Conservation (phyloP, 2,329 filamentous ascomycete genomes). For the Hypoxylon sp. region DNA sequence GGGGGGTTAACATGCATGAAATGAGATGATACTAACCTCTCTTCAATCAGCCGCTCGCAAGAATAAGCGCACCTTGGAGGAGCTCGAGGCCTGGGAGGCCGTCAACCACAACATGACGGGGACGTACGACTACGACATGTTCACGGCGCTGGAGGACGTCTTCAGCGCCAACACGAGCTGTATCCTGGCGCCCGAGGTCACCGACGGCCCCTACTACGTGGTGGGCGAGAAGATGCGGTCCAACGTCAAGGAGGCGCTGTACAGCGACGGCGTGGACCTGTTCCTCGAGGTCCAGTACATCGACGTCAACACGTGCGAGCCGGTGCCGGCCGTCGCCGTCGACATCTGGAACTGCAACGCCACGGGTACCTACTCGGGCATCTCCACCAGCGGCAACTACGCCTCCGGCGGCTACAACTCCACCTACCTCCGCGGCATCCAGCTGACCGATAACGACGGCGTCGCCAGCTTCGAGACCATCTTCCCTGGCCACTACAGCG, state of each 20-base stretch:
- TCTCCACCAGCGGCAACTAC: slow-evolving; percentile 46
- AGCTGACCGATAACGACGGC: slow-evolving; percentile 59
- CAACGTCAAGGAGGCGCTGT: slow-evolving; percentile 57
- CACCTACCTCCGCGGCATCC: slow-evolving; percentile 63
- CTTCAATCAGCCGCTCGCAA: slow-evolving; percentile 46
- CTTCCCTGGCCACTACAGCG: slow-evolving; percentile 58
- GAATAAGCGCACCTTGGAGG: slow-evolving; percentile 51
- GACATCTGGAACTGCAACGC: slow-evolving; percentile 60
- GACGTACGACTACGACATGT: slow-evolving; percentile 47
- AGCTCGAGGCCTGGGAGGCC: slow-evolving; percentile 51
- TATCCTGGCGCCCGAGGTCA: slow-evolving; percentile 52
- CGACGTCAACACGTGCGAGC: slow-evolving; percentile 60
- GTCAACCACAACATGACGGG: slow-evolving; percentile 52
- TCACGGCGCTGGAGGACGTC: slow-evolving; percentile 51
- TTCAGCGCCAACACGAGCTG: slow-evolving; percentile 54
- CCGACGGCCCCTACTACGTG: slow-evolving; percentile 58
- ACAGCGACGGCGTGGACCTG: slow-evolving; percentile 56
- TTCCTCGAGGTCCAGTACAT: slow-evolving; percentile 60
- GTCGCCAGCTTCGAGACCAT: slow-evolving; percentile 61
- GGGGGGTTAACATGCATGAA: background rate
- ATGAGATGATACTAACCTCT: slow-evolving; percentile 4
- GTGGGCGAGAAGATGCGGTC: slow-evolving; percentile 59
- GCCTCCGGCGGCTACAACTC: slow-evolving; percentile 52
- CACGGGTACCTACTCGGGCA: slow-evolving; percentile 56
- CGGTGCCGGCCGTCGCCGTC: slow-evolving; percentile 55